These are phyloP conservation scores for Daedaleopsis nitida DNA, from an alignment of 768 basidiomycete species.

Conservation along the genomic window DNA sequence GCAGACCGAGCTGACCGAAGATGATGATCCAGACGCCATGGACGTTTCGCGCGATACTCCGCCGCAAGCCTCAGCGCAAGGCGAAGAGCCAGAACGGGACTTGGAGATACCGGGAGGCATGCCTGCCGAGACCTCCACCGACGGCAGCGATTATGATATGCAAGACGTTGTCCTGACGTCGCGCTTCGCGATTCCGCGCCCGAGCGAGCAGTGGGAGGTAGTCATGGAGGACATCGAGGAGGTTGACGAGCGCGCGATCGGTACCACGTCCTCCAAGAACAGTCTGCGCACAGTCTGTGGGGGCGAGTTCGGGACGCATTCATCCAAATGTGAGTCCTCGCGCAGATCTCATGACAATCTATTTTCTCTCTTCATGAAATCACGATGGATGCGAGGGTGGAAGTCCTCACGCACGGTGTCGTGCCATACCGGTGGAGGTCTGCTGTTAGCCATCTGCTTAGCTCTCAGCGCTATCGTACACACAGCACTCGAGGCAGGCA, in stretches of 20 bases:
- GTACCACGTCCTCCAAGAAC: slow-evolving; percentile 48
- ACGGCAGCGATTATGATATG: slow-evolving; percentile 11
- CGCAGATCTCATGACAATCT: neutral
- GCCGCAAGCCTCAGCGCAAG: neutral
- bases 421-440: no score
- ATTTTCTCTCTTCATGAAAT: neutral
- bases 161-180: slow-evolving; percentile 14
- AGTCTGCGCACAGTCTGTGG: slow-evolving; percentile 37
- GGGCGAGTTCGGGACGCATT: slow-evolving; percentile 74
- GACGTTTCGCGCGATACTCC: slow-evolving; percentile 27
- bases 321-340: slow-evolving; percentile 58
- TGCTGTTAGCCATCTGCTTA: no score
- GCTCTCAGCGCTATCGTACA: no score
- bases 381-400: no score
- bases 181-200: slow-evolving; percentile 43
- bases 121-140: neutral
- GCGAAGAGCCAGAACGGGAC: neutral
- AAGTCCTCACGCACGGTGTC: no score
- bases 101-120: neutral
- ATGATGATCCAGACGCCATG: slow-evolving; percentile 56
- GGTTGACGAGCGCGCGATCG: slow-evolving; percentile 56
- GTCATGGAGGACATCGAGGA: slow-evolving; percentile 85
- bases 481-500: no score
- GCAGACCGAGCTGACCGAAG: slow-evolving; percentile 30
- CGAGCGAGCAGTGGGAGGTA: slow-evolving; percentile 83